Percentiles rank a stretch among this genome's conserved stretches.
These are phyloP conservation scores for Niebla homalea DNA, from an alignment of 495 filamentous ascomycete genomes.

Conservation along the genomic window DNA sequence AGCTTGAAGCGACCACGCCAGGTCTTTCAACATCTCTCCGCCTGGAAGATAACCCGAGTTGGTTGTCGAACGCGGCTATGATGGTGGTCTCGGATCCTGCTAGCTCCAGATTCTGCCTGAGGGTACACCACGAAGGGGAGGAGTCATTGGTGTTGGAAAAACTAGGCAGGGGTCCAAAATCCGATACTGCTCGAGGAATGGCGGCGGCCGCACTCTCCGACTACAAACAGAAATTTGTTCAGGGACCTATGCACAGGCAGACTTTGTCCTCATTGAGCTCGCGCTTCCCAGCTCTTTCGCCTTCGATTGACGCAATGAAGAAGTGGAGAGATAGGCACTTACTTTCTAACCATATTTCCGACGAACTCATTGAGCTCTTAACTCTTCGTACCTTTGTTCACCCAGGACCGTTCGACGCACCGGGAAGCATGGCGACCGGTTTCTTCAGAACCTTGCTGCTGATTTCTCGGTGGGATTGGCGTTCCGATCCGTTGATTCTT, in stretches of 20 bases:
- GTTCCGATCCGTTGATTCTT: constrained; percentile 62
- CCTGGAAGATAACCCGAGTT: constrained; percentile 57
- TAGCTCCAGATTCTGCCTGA: constrained; percentile 44
- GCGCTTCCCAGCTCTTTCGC: constrained; percentile 65
- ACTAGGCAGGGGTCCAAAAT: constrained; percentile 55
- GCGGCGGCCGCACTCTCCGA: constrained; percentile 51
- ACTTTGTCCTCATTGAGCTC: constrained; percentile 66
- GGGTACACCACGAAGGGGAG: constrained; percentile 68
- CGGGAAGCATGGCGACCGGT: constrained; percentile 65
- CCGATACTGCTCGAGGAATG: constrained; percentile 48
- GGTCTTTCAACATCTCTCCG: constrained; percentile 52
- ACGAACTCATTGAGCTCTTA: constrained; percentile 74
- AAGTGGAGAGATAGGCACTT: constrained; percentile 80
- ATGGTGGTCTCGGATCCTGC: constrained; percentile 64
- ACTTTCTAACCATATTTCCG: constrained; percentile 56
- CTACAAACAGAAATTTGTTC: constrained; percentile 58
- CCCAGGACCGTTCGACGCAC: constrained; percentile 67
- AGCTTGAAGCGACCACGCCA: constrained; percentile 40
- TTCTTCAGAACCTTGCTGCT: constrained; percentile 69
- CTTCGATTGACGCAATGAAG: constrained; percentile 78
- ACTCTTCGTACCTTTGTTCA: constrained; percentile 63
- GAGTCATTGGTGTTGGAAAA: constrained; percentile 63
- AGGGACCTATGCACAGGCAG: constrained; percentile 66
- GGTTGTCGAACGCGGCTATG: constrained; percentile 64
- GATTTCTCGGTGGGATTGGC: constrained; percentile 85